Conservation (phyloP, 2,329 filamentous ascomycete genomes). For the Neospermospora avenae region DNA sequence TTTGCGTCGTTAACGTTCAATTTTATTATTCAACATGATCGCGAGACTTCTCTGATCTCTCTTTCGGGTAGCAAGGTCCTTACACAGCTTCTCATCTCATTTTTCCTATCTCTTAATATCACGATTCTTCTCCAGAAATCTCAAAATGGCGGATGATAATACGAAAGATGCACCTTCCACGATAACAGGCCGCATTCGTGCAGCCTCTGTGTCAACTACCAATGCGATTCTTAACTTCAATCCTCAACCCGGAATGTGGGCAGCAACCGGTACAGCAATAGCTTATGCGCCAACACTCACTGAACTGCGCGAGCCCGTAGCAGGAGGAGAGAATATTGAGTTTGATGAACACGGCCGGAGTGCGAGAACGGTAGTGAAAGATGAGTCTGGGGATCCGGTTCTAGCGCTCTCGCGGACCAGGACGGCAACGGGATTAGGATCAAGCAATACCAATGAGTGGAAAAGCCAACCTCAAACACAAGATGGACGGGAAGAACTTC, state of each 20-base stretch:
- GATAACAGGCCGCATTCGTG: constrained; percentile 14
- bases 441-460: neutral
- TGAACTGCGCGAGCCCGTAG: constrained; percentile 19
- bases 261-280: constrained; percentile 21
- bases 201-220: constrained; percentile 13
- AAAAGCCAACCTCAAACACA: neutral
- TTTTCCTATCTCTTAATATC: neutral
- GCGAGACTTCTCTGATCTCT: too few species aligned
- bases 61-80: neutral
- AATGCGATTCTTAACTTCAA: constrained; percentile 22
- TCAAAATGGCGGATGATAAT: neutral
- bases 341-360: constrained; percentile 19
- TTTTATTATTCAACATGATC: too few species aligned
- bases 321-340: constrained; percentile 23
- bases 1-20: too few species aligned
- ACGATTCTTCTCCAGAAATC: too few species aligned
- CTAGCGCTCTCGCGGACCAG: constrained; percentile 3
- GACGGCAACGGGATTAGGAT: neutral
- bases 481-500: neutral
- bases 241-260: constrained; percentile 23
- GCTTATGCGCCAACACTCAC: constrained; percentile 20
- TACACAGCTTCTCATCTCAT: neutral
- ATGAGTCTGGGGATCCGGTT: constrained; percentile 3
- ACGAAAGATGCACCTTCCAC: neutral
- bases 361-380: constrained; percentile 24